These are phyloP conservation scores for Aphanomyces euteiches DNA, from an alignment of 352 stramenopile genomes.

Conservation along the genomic window DNA sequence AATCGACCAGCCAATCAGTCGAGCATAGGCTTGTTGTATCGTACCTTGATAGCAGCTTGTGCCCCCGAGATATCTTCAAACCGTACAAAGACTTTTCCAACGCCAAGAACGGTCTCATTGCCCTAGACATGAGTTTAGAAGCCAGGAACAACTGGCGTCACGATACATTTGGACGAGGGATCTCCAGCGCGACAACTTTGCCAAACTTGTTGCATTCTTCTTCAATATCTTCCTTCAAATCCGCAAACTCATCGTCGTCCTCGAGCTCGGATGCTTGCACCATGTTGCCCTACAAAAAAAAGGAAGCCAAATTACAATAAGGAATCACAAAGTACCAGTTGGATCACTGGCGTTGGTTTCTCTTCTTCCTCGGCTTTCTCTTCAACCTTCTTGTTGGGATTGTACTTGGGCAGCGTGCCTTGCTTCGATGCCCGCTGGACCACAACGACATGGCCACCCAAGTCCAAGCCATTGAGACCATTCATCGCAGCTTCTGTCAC, in stretches of 20 bases:
- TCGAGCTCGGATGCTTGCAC: conserved; percentile 76
- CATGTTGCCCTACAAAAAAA: conserved; percentile 64
- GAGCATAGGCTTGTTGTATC: conserved; percentile 5
- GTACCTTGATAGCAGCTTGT: conserved; percentile 67
- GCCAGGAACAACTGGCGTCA: neutral
- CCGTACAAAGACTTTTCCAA: conserved; percentile 79
- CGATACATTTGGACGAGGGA: conserved; percentile 74
- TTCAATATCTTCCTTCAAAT: conserved; percentile 86
- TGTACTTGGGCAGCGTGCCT: conserved; percentile 31
- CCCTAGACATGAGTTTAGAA: conserved; percentile 8
- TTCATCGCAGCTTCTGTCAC: conserved; percentile 58
- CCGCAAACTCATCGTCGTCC: conserved; percentile 82
- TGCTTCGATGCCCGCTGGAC: conserved; percentile 52
- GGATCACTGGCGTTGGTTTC: conserved; percentile 20
- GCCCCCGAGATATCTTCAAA: conserved; percentile 60
- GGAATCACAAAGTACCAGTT: neutral
- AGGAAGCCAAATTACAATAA: neutral
- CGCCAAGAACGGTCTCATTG: conserved; percentile 50
- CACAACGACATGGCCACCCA: conserved; percentile 60
- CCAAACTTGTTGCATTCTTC: conserved; percentile 87
- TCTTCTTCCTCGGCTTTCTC: neutral
- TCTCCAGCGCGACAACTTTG: conserved; percentile 60
- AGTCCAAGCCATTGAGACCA: conserved; percentile 72
- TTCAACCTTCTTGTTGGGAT: conserved; percentile 14
- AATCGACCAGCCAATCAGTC: neutral